Base-by-base conservation (phyloP, 768 basidiomycete species). In the Mycena venus region DNA sequence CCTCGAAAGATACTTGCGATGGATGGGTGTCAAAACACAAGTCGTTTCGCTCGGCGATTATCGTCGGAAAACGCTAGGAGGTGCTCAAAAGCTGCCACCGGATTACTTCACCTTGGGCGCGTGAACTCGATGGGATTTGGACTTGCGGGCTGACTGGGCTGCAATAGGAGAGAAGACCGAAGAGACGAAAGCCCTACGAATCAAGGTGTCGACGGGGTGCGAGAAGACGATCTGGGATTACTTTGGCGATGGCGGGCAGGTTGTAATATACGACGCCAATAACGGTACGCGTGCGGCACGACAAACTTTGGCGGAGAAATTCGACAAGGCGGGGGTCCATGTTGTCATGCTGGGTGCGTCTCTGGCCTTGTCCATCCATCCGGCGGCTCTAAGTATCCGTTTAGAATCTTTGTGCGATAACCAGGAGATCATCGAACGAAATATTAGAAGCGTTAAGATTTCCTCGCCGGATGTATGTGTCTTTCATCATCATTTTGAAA, bases 211-310 rank as follows among this genome's bases (percentile, higher is more conserved):
- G 51, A 88, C 89, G 0, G 95, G 94, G n/a, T 95, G 98, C 75
- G 97, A 99, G 84, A 89, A 94, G 81, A 86, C 93, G 59, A 96
- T 99, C 49, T 93, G 91, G 91, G 91, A 96, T 75, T 98, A 94
- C 84, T 99, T 98, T 83, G 88, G 89, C 71, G 84, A 83, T 3
- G 94, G 96, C 7, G 98, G 98, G 0, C 98, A 99, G 82, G 97
- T 99, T 29, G 96, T 98, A 42, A 97, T 99, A 75, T 99, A 99
- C 85, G 98, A 99, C 81, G 98, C 98, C 32, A 99, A 99, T 80
- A 99, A 99, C 78, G 96, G 96, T 1, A 91, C 91, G 9, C 86
- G 88, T 25, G 89, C 88, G 58, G 89, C 88, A 34, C 86, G 98
- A 67, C 91, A 93, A 74, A 86, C 86, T 25, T 82, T 98, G 60